phyloP scores from a whole-genome alignment of 208 protist species.

The Chromosphaera perkinsii region DNA sequence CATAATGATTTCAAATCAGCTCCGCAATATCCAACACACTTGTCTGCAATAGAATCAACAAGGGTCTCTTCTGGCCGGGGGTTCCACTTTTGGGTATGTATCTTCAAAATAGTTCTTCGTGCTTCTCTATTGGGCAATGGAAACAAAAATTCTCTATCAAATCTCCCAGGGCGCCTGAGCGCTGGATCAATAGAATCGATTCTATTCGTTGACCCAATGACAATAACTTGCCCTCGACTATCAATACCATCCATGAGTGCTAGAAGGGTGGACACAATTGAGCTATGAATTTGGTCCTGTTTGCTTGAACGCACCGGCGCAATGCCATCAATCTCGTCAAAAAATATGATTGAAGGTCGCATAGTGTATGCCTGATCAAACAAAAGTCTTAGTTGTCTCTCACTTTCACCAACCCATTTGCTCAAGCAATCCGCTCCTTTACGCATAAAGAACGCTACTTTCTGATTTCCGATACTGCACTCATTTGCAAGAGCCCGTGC shows the following conservation, averaged over 20 bases:
- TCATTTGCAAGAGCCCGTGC: slow-evolving; percentile 59
- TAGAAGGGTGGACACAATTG: slow-evolving; percentile 66
- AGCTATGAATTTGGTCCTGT: slow-evolving; percentile 60
- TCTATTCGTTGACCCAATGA: slow-evolving; percentile 77
- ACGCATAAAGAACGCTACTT: slow-evolving; percentile 78
- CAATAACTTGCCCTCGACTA: slow-evolving; percentile 58
- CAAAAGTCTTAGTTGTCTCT: slow-evolving; percentile 65
- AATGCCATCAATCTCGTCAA: slow-evolving; percentile 71
- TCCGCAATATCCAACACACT: slow-evolving; percentile 9
- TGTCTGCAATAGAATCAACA: neutral
- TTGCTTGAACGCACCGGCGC: slow-evolving; percentile 60
- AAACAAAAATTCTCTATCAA: slow-evolving; percentile 72
- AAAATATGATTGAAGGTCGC: slow-evolving; percentile 79
- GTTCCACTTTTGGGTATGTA: slow-evolving; percentile 1
- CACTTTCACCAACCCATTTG: slow-evolving; percentile 77
- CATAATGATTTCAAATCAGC: slow-evolving; percentile 10
- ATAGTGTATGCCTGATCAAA: slow-evolving; percentile 64
- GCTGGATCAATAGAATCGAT: slow-evolving; percentile 68
- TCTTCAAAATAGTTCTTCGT: slow-evolving; percentile 13
- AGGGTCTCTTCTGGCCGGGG: neutral
- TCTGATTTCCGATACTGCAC: slow-evolving; percentile 28
- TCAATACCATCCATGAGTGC: slow-evolving; percentile 74
- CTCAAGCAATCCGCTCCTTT: slow-evolving; percentile 71
- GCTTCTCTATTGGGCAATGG: slow-evolving; percentile 42
- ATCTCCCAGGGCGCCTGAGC: slow-evolving; percentile 66